A percentile compares a stretch with the other conserved stretches of the same genome.
Conservation (phyloP, 2,329 filamentous ascomycete genomes). For the Cladophialophora bantiana region DNA sequence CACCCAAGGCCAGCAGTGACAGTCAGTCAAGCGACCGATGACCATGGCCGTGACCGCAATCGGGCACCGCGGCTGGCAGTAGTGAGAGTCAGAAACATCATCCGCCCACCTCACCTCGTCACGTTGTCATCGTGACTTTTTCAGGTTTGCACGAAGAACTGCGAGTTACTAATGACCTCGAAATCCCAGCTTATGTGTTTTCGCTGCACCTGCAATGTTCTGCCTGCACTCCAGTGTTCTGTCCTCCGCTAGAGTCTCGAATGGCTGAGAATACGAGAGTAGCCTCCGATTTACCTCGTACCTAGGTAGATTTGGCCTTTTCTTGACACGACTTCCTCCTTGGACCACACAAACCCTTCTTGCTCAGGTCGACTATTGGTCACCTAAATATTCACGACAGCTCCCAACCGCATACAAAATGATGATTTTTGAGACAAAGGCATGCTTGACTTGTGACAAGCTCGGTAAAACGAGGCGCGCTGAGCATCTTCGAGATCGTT, state of each 20-base stretch:
- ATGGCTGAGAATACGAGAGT: neutral
- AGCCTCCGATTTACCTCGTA: neutral
- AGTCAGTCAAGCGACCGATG: constrained; percentile 7
- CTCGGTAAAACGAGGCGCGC: neutral
- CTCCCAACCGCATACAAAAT: neutral
- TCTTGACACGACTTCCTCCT: neutral
- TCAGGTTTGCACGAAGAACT: neutral
- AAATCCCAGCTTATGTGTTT: neutral
- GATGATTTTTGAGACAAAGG: neutral
- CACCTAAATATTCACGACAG: neutral
- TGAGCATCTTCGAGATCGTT: neutral
- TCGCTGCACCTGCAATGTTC: neutral
- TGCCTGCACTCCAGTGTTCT: neutral
- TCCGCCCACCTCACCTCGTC: neutral
- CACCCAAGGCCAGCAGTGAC: neutral
- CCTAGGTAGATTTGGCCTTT: neutral
- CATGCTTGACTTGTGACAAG: neutral
- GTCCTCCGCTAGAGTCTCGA: neutral
- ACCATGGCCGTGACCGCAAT: constrained; percentile 14
- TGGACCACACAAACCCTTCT: neutral
- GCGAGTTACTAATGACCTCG: neutral
- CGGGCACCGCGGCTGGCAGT: constrained; percentile 6
- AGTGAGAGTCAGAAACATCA: constrained; percentile 13
- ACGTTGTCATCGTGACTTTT: neutral
- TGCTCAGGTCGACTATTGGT: neutral